Percentiles rank a stretch among this genome's conserved stretches.
These are phyloP conservation scores for Panicum miliaceum DNA, from an alignment of 176 grass and related monocot genomes.

Conservation along the genomic window DNA sequence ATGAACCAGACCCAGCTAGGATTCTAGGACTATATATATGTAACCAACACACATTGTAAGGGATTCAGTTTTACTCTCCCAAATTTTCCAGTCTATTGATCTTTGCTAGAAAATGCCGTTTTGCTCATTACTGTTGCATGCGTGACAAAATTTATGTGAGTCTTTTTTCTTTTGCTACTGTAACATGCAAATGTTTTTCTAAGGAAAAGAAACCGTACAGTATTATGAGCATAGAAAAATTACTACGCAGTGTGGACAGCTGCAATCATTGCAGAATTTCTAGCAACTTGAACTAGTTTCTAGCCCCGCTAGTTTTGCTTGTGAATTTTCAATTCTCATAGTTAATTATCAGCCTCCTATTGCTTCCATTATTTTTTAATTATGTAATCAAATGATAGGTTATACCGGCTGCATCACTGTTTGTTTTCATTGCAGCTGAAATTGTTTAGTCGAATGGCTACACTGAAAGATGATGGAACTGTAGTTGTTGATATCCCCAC, in stretches of 20 bases:
- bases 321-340: not conserved
- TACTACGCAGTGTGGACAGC: not conserved
- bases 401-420: not conserved
- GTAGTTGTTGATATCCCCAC: slow-evolving; percentile 72
- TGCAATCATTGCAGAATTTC: not conserved
- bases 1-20: not conserved
- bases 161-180: not conserved
- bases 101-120: not conserved
- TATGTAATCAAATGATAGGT: not conserved
- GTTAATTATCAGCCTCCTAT: not conserved
- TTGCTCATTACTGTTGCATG: not conserved
- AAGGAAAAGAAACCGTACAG: not conserved
- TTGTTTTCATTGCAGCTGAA: slow-evolving; percentile 53
- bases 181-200: not conserved
- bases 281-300: not conserved
- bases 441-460: slow-evolving; percentile 80
- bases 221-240: not conserved
- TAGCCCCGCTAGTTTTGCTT: not conserved
- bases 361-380: not conserved
- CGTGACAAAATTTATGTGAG: not conserved
- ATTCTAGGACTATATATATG: too few species aligned
- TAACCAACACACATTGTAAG: too few species aligned
- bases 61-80: too few species aligned
- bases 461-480: slow-evolving; percentile 82
- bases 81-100: too few species aligned